These are phyloP conservation scores for Sordaria brevicollis DNA, from an alignment of 495 filamentous ascomycete species.

Conservation along the genomic window DNA sequence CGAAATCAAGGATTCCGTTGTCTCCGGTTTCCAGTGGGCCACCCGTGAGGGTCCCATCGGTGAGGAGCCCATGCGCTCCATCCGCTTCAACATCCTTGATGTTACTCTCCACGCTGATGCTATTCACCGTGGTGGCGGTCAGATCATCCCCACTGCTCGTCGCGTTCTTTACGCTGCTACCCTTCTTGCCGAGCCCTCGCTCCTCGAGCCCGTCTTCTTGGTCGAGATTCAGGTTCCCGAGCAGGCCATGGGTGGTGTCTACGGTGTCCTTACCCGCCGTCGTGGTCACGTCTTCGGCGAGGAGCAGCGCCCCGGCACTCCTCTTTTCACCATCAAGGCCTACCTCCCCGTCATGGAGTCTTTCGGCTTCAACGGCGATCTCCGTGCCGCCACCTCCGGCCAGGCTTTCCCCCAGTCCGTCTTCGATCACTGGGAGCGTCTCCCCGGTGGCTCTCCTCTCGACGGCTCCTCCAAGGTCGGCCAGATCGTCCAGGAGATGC, in stretches of 20 bases:
- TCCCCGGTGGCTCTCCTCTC: slow-evolving; percentile 88
- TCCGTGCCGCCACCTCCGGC: slow-evolving; percentile 83
- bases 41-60: slow-evolving; percentile 93
- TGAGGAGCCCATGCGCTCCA: slow-evolving; percentile 93
- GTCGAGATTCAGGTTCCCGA: slow-evolving; percentile 99
- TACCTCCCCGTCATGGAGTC: slow-evolving; percentile 99
- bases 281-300: slow-evolving; percentile 98
- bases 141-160: slow-evolving; percentile 96
- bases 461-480: slow-evolving; percentile 80
- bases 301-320: slow-evolving; percentile 96
- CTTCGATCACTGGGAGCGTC: slow-evolving; percentile 95
- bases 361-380: slow-evolving; percentile 98
- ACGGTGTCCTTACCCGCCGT: slow-evolving; percentile 96
- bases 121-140: slow-evolving; percentile 98
- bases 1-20: slow-evolving; percentile 99
- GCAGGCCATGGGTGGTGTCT: slow-evolving; percentile 98
- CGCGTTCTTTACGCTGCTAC: slow-evolving; percentile 92
- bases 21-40: slow-evolving; percentile 99
- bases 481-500: slow-evolving; percentile 74
- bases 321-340: slow-evolving; percentile 98
- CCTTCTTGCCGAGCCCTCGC: slow-evolving; percentile 79
- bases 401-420: slow-evolving; percentile 98
- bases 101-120: slow-evolving; percentile 99
- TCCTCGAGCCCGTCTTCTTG: slow-evolving; percentile 96
- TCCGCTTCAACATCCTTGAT: slow-evolving; percentile 99